A percentile compares a stretch with the other conserved stretches of the same genome.
phyloP scores from a whole-genome alignment of 176 grass and related monocot genomes.

The Ampelocalamus luodianensis region DNA sequence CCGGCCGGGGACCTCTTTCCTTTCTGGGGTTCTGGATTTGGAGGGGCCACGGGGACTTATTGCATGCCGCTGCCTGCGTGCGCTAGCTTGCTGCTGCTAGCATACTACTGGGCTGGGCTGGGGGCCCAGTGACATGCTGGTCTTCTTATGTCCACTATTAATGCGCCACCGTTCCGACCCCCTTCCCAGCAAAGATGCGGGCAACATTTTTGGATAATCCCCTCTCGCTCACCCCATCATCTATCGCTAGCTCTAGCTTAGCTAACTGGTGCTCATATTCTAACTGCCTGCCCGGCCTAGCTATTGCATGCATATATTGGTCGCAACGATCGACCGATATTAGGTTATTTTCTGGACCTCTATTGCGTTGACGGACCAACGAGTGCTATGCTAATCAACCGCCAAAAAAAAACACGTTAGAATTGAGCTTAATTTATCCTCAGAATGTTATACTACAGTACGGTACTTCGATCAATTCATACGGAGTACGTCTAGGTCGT shows the following conservation, averaged over 20 bases:
- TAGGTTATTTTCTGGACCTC: no score
- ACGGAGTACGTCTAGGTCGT: no score
- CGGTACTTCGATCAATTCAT: not conserved
- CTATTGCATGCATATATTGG: not conserved
- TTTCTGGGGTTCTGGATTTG: constrained; percentile 17
- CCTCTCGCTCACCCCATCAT: not conserved
- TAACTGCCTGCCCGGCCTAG: not conserved
- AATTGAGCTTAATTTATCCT: not conserved
- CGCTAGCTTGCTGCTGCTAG: not conserved
- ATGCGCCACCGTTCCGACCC: not conserved
- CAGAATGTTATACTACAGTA: not conserved
- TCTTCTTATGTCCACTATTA: not conserved
- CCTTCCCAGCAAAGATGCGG: constrained; percentile 29
- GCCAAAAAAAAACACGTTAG: no score
- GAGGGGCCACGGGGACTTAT: constrained; percentile 14
- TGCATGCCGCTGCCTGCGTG: not conserved
- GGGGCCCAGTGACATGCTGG: constrained; percentile 3
- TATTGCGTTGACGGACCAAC: no score
- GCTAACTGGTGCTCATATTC: not conserved
- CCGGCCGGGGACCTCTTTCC: not conserved
- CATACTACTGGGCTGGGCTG: not conserved
- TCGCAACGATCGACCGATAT: not conserved
- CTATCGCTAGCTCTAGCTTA: not conserved
- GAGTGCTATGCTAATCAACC: not conserved
- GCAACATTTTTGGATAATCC: not conserved